Evolutionary conservation across 2,329 filamentous ascomycete genomes (phyloP).

Genomic region (Xylaria sp.): DNA sequence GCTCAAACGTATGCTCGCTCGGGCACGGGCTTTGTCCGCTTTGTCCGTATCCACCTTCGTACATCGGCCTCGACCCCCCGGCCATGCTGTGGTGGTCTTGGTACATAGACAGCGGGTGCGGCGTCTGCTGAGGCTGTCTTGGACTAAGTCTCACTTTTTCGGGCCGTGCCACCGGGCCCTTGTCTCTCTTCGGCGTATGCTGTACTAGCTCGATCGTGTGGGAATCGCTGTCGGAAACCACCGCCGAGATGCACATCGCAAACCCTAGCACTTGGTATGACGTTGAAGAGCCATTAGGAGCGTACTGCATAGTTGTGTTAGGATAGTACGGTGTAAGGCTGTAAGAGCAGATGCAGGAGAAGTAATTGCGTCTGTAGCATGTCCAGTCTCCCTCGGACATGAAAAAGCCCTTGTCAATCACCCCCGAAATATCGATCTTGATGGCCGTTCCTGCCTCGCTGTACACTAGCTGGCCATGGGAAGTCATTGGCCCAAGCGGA

Average conservation of each 20-base stretch:
- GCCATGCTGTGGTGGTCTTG: slow-evolving; percentile 40
- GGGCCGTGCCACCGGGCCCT: slow-evolving; percentile 78
- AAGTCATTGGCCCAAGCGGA: slow-evolving; percentile 53
- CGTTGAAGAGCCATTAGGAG: slow-evolving; percentile 52
- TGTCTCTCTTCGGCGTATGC: slow-evolving; percentile 89
- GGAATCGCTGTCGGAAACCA: slow-evolving; percentile 73
- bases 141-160: slow-evolving; percentile 69
- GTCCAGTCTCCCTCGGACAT: slow-evolving; percentile 82
- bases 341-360: slow-evolving; percentile 82
- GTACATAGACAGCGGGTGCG: slow-evolving; percentile 52
- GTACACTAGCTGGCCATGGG: slow-evolving; percentile 64
- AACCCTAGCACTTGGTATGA: slow-evolving; percentile 72
- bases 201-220: slow-evolving; percentile 85
- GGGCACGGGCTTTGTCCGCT: slow-evolving; percentile 43
- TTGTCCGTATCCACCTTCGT: slow-evolving; percentile 46
- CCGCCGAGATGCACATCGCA: slow-evolving; percentile 82
- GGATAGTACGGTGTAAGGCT: slow-evolving; percentile 62
- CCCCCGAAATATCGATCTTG: slow-evolving; percentile 74
- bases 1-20: slow-evolving; percentile 72
- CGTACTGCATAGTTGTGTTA: slow-evolving; percentile 54
- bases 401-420: slow-evolving; percentile 90
- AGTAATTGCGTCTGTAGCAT: slow-evolving; percentile 90
- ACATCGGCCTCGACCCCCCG: slow-evolving; percentile 42
- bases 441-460: slow-evolving; percentile 56
- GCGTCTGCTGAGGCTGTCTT: slow-evolving; percentile 57